Evolutionary conservation across 352 stramenopile species (phyloP).

Genomic region (Globisporangium echinulatum): DNA sequence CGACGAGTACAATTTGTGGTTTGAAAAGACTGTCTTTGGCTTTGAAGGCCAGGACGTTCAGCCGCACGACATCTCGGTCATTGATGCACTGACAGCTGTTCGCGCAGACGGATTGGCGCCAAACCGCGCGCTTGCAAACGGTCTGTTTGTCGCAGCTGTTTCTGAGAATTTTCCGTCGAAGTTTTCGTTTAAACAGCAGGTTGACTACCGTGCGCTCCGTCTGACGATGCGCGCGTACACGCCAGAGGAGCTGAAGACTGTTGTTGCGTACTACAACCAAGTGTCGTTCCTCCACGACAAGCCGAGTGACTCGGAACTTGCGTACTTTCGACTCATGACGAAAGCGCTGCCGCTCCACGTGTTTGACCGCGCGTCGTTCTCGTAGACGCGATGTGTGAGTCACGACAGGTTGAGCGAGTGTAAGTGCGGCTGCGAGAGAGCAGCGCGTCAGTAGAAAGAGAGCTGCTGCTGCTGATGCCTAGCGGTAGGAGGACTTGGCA

Average conservation of each 20-base stretch:
- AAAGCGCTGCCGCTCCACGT: slow-evolving; percentile 75
- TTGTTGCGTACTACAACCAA: slow-evolving; percentile 85
- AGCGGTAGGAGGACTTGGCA: no score
- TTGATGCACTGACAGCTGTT: slow-evolving; percentile 71
- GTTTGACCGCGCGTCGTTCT: slow-evolving; percentile 80
- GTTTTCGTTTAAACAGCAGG: slow-evolving; percentile 74
- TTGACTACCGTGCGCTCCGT: slow-evolving; percentile 72
- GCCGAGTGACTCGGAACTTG: slow-evolving; percentile 57
- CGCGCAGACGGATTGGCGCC: slow-evolving; percentile 48
- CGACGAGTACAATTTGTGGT: slow-evolving; percentile 88
- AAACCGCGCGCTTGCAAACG: slow-evolving; percentile 67
- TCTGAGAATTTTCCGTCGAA: slow-evolving; percentile 82
- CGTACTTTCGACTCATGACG: slow-evolving; percentile 85
- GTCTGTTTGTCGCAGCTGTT: slow-evolving; percentile 72
- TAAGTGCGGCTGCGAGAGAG: no score
- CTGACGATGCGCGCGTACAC: slow-evolving; percentile 75
- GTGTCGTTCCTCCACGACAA: slow-evolving; percentile 42
- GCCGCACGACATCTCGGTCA: slow-evolving; percentile 74
- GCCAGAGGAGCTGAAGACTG: slow-evolving; percentile 60
- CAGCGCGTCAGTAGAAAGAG: no score
- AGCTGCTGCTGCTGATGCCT: no score
- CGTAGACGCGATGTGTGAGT: slow-evolving; percentile 25
- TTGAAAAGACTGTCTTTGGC: slow-evolving; percentile 80
- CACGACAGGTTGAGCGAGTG: no score
- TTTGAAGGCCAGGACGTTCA: slow-evolving; percentile 76